Base-by-base conservation (phyloP, 139 green algal species). In the Chlorella sp. region DNA sequence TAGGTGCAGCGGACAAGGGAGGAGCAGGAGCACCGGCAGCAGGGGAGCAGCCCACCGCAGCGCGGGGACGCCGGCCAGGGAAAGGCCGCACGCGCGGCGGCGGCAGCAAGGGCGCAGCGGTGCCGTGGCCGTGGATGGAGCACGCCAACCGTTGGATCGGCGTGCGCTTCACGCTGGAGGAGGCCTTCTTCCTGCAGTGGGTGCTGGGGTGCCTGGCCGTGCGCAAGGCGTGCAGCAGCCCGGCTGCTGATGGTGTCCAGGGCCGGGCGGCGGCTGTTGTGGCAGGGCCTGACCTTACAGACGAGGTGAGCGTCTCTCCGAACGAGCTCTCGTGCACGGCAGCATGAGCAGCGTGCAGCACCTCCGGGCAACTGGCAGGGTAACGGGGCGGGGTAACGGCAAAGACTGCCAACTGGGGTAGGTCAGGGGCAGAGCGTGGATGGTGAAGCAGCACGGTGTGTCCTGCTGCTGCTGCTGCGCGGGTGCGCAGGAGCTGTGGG, bases 131-230 rank as follows among this genome's bases (percentile, higher is more conserved):
- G n/a, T n/a, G n/a, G n/a, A n/a, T n/a, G n/a, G n/a, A n/a, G n/a
- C n/a, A n/a, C n/a, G n/a, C n/a, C n/a, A n/a, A n/a, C n/a, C n/a
- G 42, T 24, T 60, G 80, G 36, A 51, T 76, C 32, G 51, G 69
- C 2, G 78, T 88, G 34, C 74, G 79, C 35, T 61, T 88, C 42
- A 72, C 35, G 5, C 49, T 77, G 6, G 77, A 85, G 69, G 83
- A 88, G 74, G 32, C 77, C 0, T 83, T 84, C 65, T 88, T 84
- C 74, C 62, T 88, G 35, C 33, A 74, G 24, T 55, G 78, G 51
- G 69, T 83, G 32, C 70, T 88, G 49, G 17, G 35, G 14, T 82
- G 79, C 49, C 74, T 82, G 26, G 34, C 31, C 1, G 72, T 77
- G 27, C 22, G 76, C 66, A 29, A 69, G n/a, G 49, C 31, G 29